Evolutionary conservation across 805 yeast species (phyloP).

Genomic region (Saccharomycopsis sp.): DNA sequence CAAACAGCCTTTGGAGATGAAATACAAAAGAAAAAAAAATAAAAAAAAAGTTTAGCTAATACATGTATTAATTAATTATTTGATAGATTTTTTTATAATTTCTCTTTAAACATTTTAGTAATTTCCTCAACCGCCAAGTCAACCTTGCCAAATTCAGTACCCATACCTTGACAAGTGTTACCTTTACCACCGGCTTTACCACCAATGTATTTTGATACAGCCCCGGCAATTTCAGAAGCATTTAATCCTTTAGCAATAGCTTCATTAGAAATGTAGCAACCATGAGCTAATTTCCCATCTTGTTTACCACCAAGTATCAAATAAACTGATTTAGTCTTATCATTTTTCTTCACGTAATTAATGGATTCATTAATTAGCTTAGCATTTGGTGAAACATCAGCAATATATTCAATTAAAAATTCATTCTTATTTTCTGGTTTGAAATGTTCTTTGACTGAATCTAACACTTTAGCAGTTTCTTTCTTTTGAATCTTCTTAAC

Average conservation of each 20-base stretch:
- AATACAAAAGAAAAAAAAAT: too few relatives aligned
- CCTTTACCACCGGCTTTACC: slow-evolving; percentile 99
- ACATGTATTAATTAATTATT: too few relatives aligned
- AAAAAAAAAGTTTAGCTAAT: too few relatives aligned
- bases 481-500: slow-evolving; percentile 81
- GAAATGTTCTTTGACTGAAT: slow-evolving; percentile 67
- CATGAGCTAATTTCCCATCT: slow-evolving; percentile 84
- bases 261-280: slow-evolving; percentile 75
- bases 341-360: slow-evolving; percentile 69
- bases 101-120: slow-evolving; percentile 51
- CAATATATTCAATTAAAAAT: slow-evolving; percentile 58
- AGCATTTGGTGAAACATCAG: slow-evolving; percentile 68
- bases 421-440: slow-evolving; percentile 32
- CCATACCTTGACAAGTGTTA: slow-evolving; percentile 94
- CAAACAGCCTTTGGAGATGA: too few relatives aligned
- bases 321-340: slow-evolving; percentile 69
- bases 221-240: slow-evolving; percentile 66
- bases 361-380: slow-evolving; percentile 94
- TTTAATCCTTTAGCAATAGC: slow-evolving; percentile 64
- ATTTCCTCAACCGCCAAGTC: slow-evolving; percentile 70
- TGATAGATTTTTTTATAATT: slow-evolving; percentile 36
- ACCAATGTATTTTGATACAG: slow-evolving; percentile 71
- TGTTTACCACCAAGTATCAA: slow-evolving; percentile 61
- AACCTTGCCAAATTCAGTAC: slow-evolving; percentile 68
- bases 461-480: slow-evolving; percentile 76